phyloP scores from a whole-genome alignment of 192 early-diverging fungal species.

The Jimgerdemannia flammicorona region DNA sequence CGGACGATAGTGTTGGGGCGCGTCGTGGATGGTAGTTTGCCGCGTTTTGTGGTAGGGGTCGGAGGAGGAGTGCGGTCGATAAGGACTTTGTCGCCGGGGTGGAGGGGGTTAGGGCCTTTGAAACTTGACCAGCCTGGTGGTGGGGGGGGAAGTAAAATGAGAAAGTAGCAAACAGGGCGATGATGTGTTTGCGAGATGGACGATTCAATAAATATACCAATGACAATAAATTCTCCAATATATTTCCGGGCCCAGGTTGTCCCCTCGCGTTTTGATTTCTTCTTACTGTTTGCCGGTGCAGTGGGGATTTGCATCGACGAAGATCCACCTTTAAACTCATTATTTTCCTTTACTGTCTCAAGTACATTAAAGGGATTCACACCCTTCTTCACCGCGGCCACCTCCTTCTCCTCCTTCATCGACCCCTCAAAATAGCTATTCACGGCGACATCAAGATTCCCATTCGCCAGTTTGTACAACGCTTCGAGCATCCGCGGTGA shows the following conservation, averaged over 20 bases:
- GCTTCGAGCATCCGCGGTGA: slow-evolving; percentile 19
- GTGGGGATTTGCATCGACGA: neutral
- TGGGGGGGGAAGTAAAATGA: slow-evolving; percentile 21
- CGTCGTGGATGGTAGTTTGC: neutral
- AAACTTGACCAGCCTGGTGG: slow-evolving; percentile 35
- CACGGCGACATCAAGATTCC: slow-evolving; percentile 36
- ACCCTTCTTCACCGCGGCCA: neutral
- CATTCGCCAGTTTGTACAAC: slow-evolving; percentile 29
- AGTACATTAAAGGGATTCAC: neutral
- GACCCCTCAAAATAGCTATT: slow-evolving; percentile 36
- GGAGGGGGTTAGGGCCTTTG: slow-evolving; percentile 32
- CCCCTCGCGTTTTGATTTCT: slow-evolving; percentile 21
- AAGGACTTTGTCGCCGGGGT: slow-evolving; percentile 29
- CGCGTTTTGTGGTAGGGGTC: slow-evolving; percentile 17
- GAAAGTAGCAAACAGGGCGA: slow-evolving; percentile 24
- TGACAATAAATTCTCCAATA: neutral
- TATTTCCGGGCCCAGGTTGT: slow-evolving; percentile 7
- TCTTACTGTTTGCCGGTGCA: neutral
- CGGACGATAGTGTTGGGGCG: slow-evolving; percentile 48
- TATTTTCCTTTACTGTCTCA: slow-evolving; percentile 1
- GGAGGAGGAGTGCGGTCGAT: slow-evolving; percentile 29
- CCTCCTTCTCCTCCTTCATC: neutral
- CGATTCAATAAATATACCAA: neutral
- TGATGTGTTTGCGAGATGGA: neutral
- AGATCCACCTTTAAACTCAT: neutral